Evolutionary conservation across 257 asterid species (phyloP), one percentile per base, ranked within the genome.

Genomic region (Forsythia suspensa): DNA sequence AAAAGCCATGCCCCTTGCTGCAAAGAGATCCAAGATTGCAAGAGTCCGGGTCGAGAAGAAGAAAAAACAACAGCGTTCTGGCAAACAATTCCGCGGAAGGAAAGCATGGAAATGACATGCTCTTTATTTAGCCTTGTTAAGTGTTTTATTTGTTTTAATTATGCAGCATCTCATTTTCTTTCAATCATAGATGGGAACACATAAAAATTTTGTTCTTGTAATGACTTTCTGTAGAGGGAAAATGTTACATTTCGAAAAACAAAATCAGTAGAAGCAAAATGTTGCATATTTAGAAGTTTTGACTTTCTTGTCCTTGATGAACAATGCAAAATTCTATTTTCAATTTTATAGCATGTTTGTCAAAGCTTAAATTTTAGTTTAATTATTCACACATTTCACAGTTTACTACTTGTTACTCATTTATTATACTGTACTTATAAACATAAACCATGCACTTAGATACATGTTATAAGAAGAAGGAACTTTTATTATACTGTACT

Each of bases 21-120:
- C 98, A 61, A 93, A 86, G 83, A 87, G 90, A 84, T 77, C 86
- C 21, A 89, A 80, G 83, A 81, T 88, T 7, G 73, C 89, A 40
- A 88, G 70, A 84, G 76, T 89, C 46, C 89, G 93, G 36, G 52
- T 41, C 20, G 85, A 84, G 73, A 93, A 88, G 85, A 92, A 89
- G 91, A 91, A 21, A 73, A 78, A 78, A 70, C 77, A 76, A 39
- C 76, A 76, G 15, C 84, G 82, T 0, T 41, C 94, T 2, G 89
- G 92, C 83, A 93, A 89, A 71, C 97, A 95, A 73, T 92, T 91
- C 82, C 94, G 97, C 36, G 99, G 98, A 55, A 89, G 92, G 84
- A 95, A 93, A 87, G 99, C 99, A 74, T 95, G 99, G 99, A 95
- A 95, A 80, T 91, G 86, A 79, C 80, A 37, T 21, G 39, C 29